Evolutionary conservation across 148 eudicot genomes (phyloP).

Genomic region (Vaccinium myrtillus): DNA sequence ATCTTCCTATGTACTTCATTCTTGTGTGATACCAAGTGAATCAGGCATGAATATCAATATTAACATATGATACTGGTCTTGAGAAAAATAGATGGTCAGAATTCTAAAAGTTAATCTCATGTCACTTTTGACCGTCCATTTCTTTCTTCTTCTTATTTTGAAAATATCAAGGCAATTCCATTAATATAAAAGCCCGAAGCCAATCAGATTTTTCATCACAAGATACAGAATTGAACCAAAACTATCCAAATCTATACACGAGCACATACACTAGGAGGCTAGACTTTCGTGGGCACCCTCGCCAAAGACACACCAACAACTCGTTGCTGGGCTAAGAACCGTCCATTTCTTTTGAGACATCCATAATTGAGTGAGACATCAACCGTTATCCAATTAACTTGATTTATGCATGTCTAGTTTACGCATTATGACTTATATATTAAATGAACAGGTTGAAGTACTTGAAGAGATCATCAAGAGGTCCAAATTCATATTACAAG

Average conservation of each 20-base stretch:
- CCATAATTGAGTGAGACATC: neutral
- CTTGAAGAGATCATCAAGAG: neutral
- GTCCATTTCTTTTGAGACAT: neutral
- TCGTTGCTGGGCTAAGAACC: too few species aligned
- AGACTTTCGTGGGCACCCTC: too few species aligned
- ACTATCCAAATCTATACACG: too few species aligned
- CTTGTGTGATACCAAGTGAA: neutral
- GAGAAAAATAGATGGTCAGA: neutral
- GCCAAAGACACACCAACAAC: too few species aligned
- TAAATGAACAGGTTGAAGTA: neutral
- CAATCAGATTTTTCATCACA: too few species aligned
- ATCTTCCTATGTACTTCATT: neutral
- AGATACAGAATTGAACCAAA: too few species aligned
- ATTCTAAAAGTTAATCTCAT: neutral
- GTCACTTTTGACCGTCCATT: neutral
- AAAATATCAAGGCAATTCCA: too few species aligned
- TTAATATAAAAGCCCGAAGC: too few species aligned
- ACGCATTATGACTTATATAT: neutral
- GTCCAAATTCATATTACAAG: neutral
- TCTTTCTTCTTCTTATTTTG: neutral
- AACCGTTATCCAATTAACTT: neutral
- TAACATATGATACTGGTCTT: neutral
- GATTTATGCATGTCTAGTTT: neutral
- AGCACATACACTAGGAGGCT: too few species aligned
- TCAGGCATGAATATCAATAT: neutral